A percentile compares a stretch with the other conserved stretches of the same genome.
phyloP scores from a whole-genome alignment of 2,329 filamentous ascomycete genomes.

The Lachnellula arida region DNA sequence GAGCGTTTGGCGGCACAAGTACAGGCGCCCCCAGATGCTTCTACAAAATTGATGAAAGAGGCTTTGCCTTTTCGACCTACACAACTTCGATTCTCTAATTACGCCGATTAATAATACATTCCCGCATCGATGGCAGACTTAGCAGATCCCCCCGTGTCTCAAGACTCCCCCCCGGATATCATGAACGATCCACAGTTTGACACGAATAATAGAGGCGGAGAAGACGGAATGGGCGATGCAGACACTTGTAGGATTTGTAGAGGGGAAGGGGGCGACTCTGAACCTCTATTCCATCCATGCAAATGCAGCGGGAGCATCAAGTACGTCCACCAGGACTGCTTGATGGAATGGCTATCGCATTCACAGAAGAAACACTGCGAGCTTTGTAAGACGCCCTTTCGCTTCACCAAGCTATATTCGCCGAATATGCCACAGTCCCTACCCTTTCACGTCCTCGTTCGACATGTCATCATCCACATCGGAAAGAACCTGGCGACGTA shows the following conservation, averaged over 20 bases:
- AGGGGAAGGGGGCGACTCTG: conserved; percentile 74
- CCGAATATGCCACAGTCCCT: conserved; percentile 86
- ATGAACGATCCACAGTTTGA: conserved; percentile 54
- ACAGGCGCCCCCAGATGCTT: conserved; percentile 21
- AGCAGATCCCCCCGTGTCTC: not conserved
- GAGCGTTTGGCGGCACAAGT: not conserved
- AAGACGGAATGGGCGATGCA: conserved; percentile 33
- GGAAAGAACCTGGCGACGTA: conserved; percentile 69
- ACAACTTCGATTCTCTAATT: not conserved
- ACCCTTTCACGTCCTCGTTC: conserved; percentile 74
- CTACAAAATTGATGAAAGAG: conserved; percentile 17
- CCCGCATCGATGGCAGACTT: conserved; percentile 18
- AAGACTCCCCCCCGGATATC: conserved; percentile 39
- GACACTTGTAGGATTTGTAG: conserved; percentile 98
- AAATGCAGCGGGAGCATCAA: conserved; percentile 99
- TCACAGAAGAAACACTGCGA: conserved; percentile 99
- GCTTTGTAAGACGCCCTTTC: conserved; percentile 96
- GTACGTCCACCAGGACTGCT: conserved; percentile 93
- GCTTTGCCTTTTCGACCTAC: conserved; percentile 22
- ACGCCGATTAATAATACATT: not conserved
- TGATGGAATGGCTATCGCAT: conserved; percentile 98
- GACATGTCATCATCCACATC: conserved; percentile 70
- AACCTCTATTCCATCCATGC: conserved; percentile 94
- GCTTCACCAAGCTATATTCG: conserved; percentile 96
- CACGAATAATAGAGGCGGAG: conserved; percentile 32